Evolutionary conservation across 352 stramenopile species (phyloP), one percentile per base, ranked within the genome.

Genomic region (Aphanomyces invadans): DNA sequence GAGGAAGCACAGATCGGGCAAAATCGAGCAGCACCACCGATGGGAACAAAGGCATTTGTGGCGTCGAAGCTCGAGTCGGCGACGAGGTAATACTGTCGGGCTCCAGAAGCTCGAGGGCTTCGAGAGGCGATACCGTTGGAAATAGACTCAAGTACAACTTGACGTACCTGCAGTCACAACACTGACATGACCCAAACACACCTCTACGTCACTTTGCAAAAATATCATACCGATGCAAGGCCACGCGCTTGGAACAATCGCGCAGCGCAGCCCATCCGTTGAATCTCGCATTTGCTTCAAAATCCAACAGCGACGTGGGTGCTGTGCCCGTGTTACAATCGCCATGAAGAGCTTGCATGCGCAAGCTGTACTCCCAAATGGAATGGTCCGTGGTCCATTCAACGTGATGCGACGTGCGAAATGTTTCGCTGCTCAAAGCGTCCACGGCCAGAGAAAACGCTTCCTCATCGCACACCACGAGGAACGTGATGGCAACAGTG

Each of bases 141-240:
- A 92, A 90, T 0, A 92, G 55, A 2, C 81, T 76, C 51, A 92
- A 81, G 45, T 91, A 57, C 23, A 92, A 55, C 55, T 95, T 95
- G 23, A 92, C 69, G 72, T 91, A 93, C 51, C 86, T 87, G 36
- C 12, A 57, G n/a, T n/a, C 17, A 57, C 11, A 4, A 26, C 29
- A 57, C 21, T 12, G 19, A 10, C 25, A 57, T 31, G 15, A 23
- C 26, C 10, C 4, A n/a, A 28, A 57, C 7, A 19, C 29, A 57
- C 25, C 7, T 29, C 10, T 7, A 39, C 36, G 15, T 42, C 36
- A 42, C 7, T 15, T 15, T 42, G 15, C 15, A 42, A 15, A 42
- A 15, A 42, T 42, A 15, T 15, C 15, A 42, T 67, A 67, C 31
- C 60, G 60, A 57, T 95, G 83, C 23, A 70, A 71, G 1, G 83